Base-by-base conservation (phyloP, 164 flowering plant species). In the Magnolia changhungtana region DNA sequence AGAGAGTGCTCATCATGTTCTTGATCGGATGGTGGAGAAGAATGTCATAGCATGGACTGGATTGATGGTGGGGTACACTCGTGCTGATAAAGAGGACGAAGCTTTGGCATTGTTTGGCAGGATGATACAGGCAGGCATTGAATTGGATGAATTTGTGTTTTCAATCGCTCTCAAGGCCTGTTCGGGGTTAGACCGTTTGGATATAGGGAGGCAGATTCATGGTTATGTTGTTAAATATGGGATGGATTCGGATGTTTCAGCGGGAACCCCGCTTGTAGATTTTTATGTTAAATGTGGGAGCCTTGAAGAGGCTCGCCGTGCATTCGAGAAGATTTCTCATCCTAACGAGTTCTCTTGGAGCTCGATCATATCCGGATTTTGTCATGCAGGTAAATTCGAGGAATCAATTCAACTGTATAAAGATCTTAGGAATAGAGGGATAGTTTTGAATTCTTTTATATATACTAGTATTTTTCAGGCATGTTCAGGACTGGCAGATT, bases 311-410 rank as follows among this genome's bases (percentile, higher is more conserved):
- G 90, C 88, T 70, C 16, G 21, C 51, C 72, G 18, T 52, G 87
- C 87, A 7, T 90, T 90, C 70, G 77, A 80, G 74, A 65, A 74
- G 67, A 87, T 90, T 74, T 37, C 19, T 79, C 80, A 83, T n/a
- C 90, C 89, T 23, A 88, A 85, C 80, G 87, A 85, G 74, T 86
- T 85, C 59, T 82, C 91, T 2, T 88, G 92, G 92, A 88, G 89
- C 80, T 82, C 89, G 16, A 63, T 89, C 45, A 84, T 89, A 14
- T 31, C 88, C 24, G 90, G 88, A 0, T 85, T 81, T 69, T 81
- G 79, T 69, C 89, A 86, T 77, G 59, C 51, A 63, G 87, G 88
- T 77, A 68, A 80, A 74, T 84, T 79, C 49, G 86, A 82, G 67
- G 85, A 86, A 45, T 75, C 84, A 14, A 23, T 87, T 18, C 23